phyloP scores from a whole-genome alignment of 2,329 filamentous ascomycete species.

The Pseudocercospora vitis region DNA sequence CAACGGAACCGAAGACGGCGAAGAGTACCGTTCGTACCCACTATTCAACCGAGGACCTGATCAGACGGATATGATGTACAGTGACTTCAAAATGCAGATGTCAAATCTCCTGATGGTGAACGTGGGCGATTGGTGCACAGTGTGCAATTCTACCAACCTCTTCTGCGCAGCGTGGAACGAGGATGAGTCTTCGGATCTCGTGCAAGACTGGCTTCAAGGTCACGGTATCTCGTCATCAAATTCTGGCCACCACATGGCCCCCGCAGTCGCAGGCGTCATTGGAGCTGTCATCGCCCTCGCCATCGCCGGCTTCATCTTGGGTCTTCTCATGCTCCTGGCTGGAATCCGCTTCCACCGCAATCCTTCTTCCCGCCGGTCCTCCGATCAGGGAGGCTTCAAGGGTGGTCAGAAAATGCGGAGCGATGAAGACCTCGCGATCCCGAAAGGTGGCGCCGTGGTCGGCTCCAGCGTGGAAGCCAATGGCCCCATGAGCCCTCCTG shows the following conservation, averaged over 20 bases:
- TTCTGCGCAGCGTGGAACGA: slow-evolving; percentile 53
- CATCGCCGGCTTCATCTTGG: slow-evolving; percentile 46
- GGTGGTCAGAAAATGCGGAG: slow-evolving; percentile 55
- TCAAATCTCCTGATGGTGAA: slow-evolving; percentile 44
- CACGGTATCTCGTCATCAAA: slow-evolving; percentile 1
- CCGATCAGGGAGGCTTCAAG: slow-evolving; percentile 56
- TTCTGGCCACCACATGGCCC: background rate
- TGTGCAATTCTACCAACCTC: slow-evolving; percentile 43
- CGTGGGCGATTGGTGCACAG: slow-evolving; percentile 54
- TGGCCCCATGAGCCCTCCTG: slow-evolving; percentile 27
- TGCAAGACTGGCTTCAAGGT: background rate
- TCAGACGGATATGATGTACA: slow-evolving; percentile 50
- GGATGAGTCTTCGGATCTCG: slow-evolving; percentile 11
- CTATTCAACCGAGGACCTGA: slow-evolving; percentile 53
- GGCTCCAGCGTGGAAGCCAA: slow-evolving; percentile 38
- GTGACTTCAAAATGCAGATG: slow-evolving; percentile 52
- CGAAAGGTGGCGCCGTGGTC: slow-evolving; percentile 42
- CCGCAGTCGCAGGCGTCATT: slow-evolving; percentile 55
- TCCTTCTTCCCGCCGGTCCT: slow-evolving; percentile 32
- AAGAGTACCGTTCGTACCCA: slow-evolving; percentile 46
- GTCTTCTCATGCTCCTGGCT: slow-evolving; percentile 45
- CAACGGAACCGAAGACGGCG: slow-evolving; percentile 51
- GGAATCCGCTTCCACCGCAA: slow-evolving; percentile 49
- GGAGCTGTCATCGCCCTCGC: slow-evolving; percentile 55
- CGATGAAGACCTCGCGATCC: slow-evolving; percentile 54